These are phyloP conservation scores for Excoecaria cochinchinensis DNA, from an alignment of 345 rosid genomes.

Conservation along the genomic window DNA sequence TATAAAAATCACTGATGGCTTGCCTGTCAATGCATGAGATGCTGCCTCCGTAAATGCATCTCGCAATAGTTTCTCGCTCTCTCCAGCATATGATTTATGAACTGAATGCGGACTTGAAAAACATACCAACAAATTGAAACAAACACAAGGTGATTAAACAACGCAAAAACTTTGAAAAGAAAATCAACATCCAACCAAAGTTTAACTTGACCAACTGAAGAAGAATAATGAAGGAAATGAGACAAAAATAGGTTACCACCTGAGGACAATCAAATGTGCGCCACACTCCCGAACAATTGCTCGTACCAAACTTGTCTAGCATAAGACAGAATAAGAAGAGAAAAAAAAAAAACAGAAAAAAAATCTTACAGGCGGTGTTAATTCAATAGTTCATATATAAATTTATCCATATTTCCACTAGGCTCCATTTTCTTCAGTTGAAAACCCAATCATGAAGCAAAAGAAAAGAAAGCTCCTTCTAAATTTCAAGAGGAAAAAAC, in stretches of 20 bases:
- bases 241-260: conserved; percentile 44
- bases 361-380: neutral
- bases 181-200: neutral
- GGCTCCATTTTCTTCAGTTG: neutral
- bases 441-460: neutral
- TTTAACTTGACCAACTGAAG: neutral
- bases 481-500: neutral
- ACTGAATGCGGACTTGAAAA: conserved; percentile 69
- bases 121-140: conserved; percentile 15
- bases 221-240: neutral
- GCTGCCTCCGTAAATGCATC: conserved; percentile 80
- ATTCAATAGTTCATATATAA: neutral
- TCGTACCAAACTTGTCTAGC: conserved; percentile 86
- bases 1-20: conserved; percentile 75
- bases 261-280: conserved; percentile 72
- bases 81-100: conserved; percentile 81
- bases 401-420: neutral
- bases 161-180: neutral
- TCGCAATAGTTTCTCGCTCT: conserved; percentile 74
- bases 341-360: neutral
- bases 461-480: neutral
- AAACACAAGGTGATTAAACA: neutral
- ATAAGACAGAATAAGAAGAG: conserved; percentile 11
- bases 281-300: conserved; percentile 81
- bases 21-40: conserved; percentile 55